Conservation (phyloP, 176 grass and related monocot species). For the Raddia distichophylla region DNA sequence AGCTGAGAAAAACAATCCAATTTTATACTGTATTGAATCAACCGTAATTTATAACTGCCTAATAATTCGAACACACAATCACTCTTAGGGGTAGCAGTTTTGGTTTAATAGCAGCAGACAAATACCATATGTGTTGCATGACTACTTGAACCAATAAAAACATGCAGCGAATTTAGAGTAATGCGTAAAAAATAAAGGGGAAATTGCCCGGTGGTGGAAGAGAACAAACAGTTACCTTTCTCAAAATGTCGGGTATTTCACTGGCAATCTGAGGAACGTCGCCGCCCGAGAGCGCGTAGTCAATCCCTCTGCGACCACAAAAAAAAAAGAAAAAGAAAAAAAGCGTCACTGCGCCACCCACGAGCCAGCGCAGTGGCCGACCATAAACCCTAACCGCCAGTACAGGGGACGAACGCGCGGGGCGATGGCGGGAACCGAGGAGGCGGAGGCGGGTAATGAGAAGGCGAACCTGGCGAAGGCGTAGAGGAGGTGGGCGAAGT, state of each 20-base stretch:
- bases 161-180: not conserved
- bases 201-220: not conserved
- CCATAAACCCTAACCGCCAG: slow-evolving; percentile 42
- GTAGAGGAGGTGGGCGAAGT: slow-evolving; percentile 49
- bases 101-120: not conserved
- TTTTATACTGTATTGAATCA: not conserved
- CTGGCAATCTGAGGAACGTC: slow-evolving; percentile 58
- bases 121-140: not conserved
- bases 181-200: not conserved
- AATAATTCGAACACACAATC: not conserved
- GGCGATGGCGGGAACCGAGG: slow-evolving; percentile 8
- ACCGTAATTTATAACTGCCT: not conserved
- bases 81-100: not conserved
- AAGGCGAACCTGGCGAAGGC: slow-evolving; percentile 41
- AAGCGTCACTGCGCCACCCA: not conserved
- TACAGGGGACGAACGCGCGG: not conserved
- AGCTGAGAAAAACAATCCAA: not conserved
- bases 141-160: not conserved
- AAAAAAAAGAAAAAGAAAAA: slow-evolving; percentile 10
- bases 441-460: not conserved
- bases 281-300: slow-evolving; percentile 73
- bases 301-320: slow-evolving; percentile 71
- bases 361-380: not conserved
- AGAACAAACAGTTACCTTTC: slow-evolving; percentile 52
- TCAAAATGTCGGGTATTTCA: slow-evolving; percentile 66